Evolutionary conservation across 1,139 yeast genomes (phyloP).

Genomic region (Geotrichum aggregatum): DNA sequence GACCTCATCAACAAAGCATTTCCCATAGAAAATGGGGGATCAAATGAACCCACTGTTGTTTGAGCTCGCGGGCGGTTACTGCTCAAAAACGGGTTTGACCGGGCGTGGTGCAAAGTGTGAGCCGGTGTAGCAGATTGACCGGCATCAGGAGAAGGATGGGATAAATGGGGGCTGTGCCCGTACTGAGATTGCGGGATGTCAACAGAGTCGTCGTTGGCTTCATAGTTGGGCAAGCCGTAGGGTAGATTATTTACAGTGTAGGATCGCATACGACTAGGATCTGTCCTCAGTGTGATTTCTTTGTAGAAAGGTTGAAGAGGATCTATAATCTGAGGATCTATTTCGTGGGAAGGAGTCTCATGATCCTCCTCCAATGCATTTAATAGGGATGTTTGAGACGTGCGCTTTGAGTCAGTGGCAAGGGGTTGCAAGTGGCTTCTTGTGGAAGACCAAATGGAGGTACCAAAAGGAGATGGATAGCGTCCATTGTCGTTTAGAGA

Average conservation of each 20-base stretch:
- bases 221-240: slow-evolving; percentile 29
- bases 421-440: slow-evolving; percentile 18
- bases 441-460: slow-evolving; percentile 36
- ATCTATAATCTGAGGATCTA: slow-evolving; percentile 25
- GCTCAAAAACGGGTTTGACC: slow-evolving; percentile 8
- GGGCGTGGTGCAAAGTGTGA: slow-evolving; percentile 9
- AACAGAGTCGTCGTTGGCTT: slow-evolving; percentile 20
- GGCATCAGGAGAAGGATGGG: slow-evolving; percentile 15
- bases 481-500: slow-evolving; percentile 35
- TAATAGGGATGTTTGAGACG: slow-evolving; percentile 23
- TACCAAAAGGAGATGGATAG: slow-evolving; percentile 34
- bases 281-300: slow-evolving; percentile 36
- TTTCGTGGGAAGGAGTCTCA: slow-evolving; percentile 19
- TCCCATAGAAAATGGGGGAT: slow-evolving; percentile 22
- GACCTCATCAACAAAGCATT: slow-evolving; percentile 18
- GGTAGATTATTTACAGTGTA: slow-evolving; percentile 39
- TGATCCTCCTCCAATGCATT: slow-evolving; percentile 22
- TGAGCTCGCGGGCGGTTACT: slow-evolving; percentile 29
- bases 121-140: slow-evolving; percentile 19
- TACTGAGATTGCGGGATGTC: slow-evolving; percentile 26
- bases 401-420: slow-evolving; percentile 19
- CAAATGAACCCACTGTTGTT: slow-evolving; percentile 27
- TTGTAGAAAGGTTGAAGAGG: slow-evolving; percentile 37
- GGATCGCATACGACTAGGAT: slow-evolving; percentile 39
- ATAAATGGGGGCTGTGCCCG: slow-evolving; percentile 18